Conservation (phyloP, 1,139 yeast species). For the Candida gigantensis region DNA sequence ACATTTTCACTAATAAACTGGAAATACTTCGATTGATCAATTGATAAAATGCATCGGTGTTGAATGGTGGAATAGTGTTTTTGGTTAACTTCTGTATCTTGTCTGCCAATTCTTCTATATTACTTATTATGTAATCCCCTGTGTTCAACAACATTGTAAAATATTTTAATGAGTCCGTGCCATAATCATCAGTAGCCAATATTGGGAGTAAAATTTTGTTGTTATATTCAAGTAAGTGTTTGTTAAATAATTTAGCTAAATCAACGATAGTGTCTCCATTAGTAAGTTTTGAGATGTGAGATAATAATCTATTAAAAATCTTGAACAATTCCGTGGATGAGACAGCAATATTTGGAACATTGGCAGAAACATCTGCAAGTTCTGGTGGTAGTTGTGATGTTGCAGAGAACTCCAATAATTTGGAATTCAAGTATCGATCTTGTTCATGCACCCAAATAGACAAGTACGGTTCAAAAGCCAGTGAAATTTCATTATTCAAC, state of each 20-base stretch:
- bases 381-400: conserved; percentile 46
- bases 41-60: conserved; percentile 57
- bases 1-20: conserved; percentile 58
- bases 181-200: conserved; percentile 42
- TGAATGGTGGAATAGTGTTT: conserved; percentile 46
- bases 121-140: conserved; percentile 82
- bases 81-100: conserved; percentile 46
- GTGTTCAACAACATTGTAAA: conserved; percentile 80
- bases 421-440: conserved; percentile 60
- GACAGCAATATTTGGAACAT: conserved; percentile 62
- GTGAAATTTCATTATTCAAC: conserved; percentile 59
- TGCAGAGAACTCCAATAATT: conserved; percentile 61
- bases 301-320: conserved; percentile 66
- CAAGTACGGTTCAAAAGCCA: conserved; percentile 82
- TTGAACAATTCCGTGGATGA: conserved; percentile 88
- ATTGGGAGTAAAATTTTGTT: conserved; percentile 60
- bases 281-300: conserved; percentile 76
- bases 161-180: conserved; percentile 61
- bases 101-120: conserved; percentile 75
- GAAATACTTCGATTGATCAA: conserved; percentile 62
- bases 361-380: conserved; percentile 31
- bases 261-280: conserved; percentile 67
- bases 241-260: conserved; percentile 64
- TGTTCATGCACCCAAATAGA: conserved; percentile 88
- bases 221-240: conserved; percentile 67